A percentile compares a stretch with the other conserved stretches of the same genome.
phyloP scores from a whole-genome alignment of 192 early-diverging fungal species.

The Geranomyces michiganensis region DNA sequence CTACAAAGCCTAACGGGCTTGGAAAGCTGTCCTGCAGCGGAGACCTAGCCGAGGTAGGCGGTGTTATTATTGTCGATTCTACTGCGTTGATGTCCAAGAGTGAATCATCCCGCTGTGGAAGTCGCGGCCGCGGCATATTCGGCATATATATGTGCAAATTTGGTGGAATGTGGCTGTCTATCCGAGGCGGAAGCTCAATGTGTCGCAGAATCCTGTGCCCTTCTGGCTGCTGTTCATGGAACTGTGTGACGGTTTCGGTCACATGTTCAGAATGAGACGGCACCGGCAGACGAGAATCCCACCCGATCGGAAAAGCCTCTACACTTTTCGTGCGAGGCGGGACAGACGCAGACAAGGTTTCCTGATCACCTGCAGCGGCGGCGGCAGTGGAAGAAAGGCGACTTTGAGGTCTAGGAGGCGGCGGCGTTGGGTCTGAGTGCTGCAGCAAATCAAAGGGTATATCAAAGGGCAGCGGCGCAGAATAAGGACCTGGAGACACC shows the following conservation, averaged over 20 bases:
- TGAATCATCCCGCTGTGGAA: constrained; percentile 1
- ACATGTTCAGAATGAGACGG: not conserved
- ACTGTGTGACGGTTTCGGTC: not conserved
- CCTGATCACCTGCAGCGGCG: not conserved
- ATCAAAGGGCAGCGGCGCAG: not conserved
- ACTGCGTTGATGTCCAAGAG: constrained; percentile 5
- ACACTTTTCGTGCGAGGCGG: constrained; percentile 23
- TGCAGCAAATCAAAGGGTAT: not conserved
- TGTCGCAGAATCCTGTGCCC: not conserved
- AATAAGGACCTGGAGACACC: not conserved
- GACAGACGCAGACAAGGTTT: not conserved
- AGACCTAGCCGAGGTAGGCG: not conserved
- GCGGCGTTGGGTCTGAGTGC: not conserved
- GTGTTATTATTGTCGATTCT: not conserved
- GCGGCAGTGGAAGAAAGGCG: not conserved
- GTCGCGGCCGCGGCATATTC: not conserved
- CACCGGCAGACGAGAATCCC: constrained; percentile 8
- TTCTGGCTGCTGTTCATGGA: not conserved
- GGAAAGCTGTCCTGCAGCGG: constrained; percentile 2
- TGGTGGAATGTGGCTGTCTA: constrained; percentile 5
- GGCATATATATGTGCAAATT: not conserved
- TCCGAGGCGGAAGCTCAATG: not conserved
- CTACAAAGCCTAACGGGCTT: not conserved
- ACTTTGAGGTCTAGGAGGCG: not conserved
- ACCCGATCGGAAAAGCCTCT: constrained; percentile 17